Base-by-base conservation (phyloP, 2,329 filamentous ascomycete genomes). In the Dichotomopilus funicola region DNA sequence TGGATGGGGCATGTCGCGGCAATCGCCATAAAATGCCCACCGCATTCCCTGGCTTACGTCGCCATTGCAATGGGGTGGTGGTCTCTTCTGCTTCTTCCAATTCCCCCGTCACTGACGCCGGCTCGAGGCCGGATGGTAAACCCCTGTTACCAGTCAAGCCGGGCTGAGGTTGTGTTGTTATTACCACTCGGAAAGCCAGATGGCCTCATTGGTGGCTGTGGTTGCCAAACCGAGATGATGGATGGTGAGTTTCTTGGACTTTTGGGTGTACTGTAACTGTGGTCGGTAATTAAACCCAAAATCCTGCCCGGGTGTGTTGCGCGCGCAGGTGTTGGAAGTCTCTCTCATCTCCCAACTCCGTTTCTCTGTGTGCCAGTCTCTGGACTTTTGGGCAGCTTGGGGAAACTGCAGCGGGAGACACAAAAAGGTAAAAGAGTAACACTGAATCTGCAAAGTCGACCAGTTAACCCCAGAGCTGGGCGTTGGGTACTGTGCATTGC, bases 21-120 rank as follows among this genome's bases (percentile, higher is more conserved):
- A 43, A 50, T 54, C 46, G 50, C 53, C 53, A 51, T 58, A 51
- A 53, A 49, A 48, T 49, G 38, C n/a, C 44, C 41, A 58, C 45
- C 34, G 27, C 13, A 13, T 36, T 52, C 33, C 44, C 43, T 41
- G 36, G 41, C 35, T 19, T 27, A n/a, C 11, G 27, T 43, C 49
- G 49, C 49, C 40, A 9, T 44, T 19, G n/a, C 36, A 11, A 8
- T 42, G 33, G 19, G 40, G 36, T 31, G 44, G 9, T 46, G 12
- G 6, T 43, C 8, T 31, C 5, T 53, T 36, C 13, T 13, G 13
- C 33, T 19, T 43, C 43, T 11, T 11, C 9, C 19, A 38, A 12
- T 12, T 13, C 40, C 19, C 19, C 36, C 13, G 36, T 41, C 37
- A 19, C 10, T 40, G 45, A n/a, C 37, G 12, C 36, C 36, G 36